These are phyloP conservation scores for Acanthochlamys bracteata DNA, from an alignment of 106 monocot species.

Conservation along the genomic window DNA sequence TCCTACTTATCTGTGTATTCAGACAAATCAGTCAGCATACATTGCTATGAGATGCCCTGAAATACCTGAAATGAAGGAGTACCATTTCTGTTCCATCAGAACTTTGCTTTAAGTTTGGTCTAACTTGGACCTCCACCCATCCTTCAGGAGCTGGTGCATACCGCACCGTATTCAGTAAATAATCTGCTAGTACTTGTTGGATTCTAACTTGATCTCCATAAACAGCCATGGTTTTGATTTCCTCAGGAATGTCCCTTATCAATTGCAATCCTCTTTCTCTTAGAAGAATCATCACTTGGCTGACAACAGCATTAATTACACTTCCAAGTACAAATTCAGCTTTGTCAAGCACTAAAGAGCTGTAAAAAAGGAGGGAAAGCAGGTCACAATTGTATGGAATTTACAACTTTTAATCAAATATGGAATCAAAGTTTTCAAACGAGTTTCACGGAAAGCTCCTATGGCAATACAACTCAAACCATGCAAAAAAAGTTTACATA, in stretches of 20 bases:
- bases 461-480: too few relatives aligned
- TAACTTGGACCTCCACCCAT: conserved; percentile 90
- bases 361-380: conserved; percentile 16
- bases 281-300: conserved; percentile 84
- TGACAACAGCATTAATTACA: conserved; percentile 81
- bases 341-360: conserved; percentile 67
- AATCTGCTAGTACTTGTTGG: conserved; percentile 81
- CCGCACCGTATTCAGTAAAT: conserved; percentile 66
- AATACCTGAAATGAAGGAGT: conserved; percentile 75
- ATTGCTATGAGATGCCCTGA: not conserved
- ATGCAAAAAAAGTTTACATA: too few relatives aligned
- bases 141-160: conserved; percentile 71
- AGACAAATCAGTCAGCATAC: not conserved
- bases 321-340: conserved; percentile 58
- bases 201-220: conserved; percentile 82
- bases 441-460: too few relatives aligned
- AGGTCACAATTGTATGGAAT: too few relatives aligned
- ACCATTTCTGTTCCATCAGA: conserved; percentile 44
- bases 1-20: not conserved
- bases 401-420: too few relatives aligned
- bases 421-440: too few relatives aligned
- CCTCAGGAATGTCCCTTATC: conserved; percentile 89
- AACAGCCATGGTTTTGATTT: conserved; percentile 62
- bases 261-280: conserved; percentile 80
- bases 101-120: conserved; percentile 43